Evolutionary conservation across 2,329 filamentous ascomycete species (phyloP).

Genomic region (Macrophomina pseudophaseolina): DNA sequence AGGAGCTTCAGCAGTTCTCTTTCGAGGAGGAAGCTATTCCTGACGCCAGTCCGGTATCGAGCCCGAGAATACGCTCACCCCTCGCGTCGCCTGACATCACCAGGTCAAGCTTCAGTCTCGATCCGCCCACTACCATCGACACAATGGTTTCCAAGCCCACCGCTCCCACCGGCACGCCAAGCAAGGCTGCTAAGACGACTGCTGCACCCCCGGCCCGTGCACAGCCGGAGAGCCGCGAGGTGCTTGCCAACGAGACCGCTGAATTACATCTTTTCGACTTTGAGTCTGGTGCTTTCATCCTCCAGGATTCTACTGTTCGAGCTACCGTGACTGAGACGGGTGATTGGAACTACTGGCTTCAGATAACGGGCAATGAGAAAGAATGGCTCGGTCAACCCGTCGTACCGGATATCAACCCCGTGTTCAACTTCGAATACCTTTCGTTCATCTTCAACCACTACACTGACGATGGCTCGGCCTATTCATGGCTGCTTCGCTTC

Average conservation of each 20-base stretch:
- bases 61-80: conserved; percentile 50
- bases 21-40: conserved; percentile 71
- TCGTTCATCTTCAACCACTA: conserved; percentile 99
- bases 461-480: conserved; percentile 82
- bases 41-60: conserved; percentile 62
- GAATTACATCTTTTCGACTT: conserved; percentile 97
- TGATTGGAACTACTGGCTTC: conserved; percentile 94
- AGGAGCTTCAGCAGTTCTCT: conserved; percentile 81
- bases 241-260: conserved; percentile 74
- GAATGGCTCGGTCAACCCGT: conserved; percentile 89
- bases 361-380: conserved; percentile 75
- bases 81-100: conserved; percentile 36
- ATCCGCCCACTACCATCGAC: conserved; percentile 22
- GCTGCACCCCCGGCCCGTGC: conserved; percentile 63
- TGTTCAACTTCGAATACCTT: conserved; percentile 99
- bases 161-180: conserved; percentile 48
- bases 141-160: conserved; percentile 29
- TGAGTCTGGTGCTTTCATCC: conserved; percentile 79
- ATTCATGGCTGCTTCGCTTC: conserved; percentile 95
- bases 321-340: conserved; percentile 86
- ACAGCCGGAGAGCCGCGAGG: conserved; percentile 72
- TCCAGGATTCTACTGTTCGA: conserved; percentile 75
- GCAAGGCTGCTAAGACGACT: conserved; percentile 55
- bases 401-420: conserved; percentile 90
- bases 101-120: conserved; percentile 24